Evolutionary conservation across 306 rosid species (phyloP), one percentile per base, ranked within the genome.

Genomic region (Dalbergia oliveri): DNA sequence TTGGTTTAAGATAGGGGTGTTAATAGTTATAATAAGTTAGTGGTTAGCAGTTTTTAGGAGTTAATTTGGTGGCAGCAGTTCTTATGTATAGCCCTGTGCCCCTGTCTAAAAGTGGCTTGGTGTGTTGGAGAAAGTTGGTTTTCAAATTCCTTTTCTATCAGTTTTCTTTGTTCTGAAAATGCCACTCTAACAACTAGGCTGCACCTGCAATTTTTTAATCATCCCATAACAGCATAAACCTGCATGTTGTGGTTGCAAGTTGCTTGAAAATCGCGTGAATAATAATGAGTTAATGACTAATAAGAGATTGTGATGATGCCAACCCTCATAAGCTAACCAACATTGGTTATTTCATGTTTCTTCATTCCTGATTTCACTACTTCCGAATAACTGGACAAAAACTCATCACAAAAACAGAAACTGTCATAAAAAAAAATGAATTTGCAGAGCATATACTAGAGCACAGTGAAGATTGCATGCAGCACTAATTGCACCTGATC

Each of bases 401-500:
- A 64, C 21, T 59, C 51, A 68, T 73, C 73, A 69, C 62, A 31
- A 11, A 79, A 60, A 73, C 33, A 37, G 41, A 37, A 37, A 6
- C 41, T 26, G 35, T 45, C 64, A 72, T 43, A 18, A 53, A 58
- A n/a, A 0, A 63, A 26, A 26, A 26, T 1, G 2, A 6, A 45
- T 45, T 56, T 39, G 8, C 16, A 51, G 58, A 14, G 26, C 37
- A 82, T 58, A 60, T 34, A 70, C 59, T 51, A 60, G 63, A 80
- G 5, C 35, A 57, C 21, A 61, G 18, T 3, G 6, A 73, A 66
- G 47, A 60, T 10, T 45, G 60, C 10, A 64, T 44, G 57, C 26
- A 53, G 45, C 21, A 61, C 18, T 44, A 70, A 61, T 60, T 63
- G 75, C n/a, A 95, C 99, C 99, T 95, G 92, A 88, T 88, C 10